These are phyloP conservation scores for Gossypium sturtianum DNA, from an alignment of 345 rosid genomes.

Conservation along the genomic window DNA sequence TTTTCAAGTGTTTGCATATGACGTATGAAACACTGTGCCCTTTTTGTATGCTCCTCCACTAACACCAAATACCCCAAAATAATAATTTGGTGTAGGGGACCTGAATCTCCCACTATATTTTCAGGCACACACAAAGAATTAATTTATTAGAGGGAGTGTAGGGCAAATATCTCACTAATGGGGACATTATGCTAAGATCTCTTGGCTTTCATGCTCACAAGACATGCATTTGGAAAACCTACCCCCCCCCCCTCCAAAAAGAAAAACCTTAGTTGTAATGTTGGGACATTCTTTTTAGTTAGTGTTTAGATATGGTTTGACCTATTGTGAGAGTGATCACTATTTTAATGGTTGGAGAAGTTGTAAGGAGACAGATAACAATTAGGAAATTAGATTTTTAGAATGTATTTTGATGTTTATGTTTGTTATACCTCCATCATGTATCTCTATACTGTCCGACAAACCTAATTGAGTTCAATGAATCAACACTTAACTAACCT, in stretches of 20 bases:
- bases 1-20: slow-evolving; percentile 21
- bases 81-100: neutral
- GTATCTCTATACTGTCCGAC: rapidly evolving
- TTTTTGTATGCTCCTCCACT: slow-evolving; percentile 15
- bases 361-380: too few relatives aligned
- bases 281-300: neutral
- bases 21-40: slow-evolving; percentile 9
- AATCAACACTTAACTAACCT: too few relatives aligned
- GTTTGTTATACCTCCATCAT: too few relatives aligned
- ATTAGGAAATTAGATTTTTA: too few relatives aligned
- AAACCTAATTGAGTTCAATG: rapidly evolving
- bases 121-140: neutral
- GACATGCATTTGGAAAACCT: too few relatives aligned
- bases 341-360: neutral
- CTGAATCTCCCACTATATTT: neutral
- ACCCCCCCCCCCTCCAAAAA: too few relatives aligned
- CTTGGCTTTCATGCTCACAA: neutral
- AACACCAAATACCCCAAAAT: neutral
- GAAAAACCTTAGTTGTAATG: neutral
- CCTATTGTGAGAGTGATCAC: neutral
- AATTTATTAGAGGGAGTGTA: neutral
- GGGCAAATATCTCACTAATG: neutral
- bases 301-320: neutral
- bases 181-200: neutral
- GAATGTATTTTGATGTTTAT: too few relatives aligned